phyloP scores from a whole-genome alignment of 306 rosid genomes.

The Acacia confusa region DNA sequence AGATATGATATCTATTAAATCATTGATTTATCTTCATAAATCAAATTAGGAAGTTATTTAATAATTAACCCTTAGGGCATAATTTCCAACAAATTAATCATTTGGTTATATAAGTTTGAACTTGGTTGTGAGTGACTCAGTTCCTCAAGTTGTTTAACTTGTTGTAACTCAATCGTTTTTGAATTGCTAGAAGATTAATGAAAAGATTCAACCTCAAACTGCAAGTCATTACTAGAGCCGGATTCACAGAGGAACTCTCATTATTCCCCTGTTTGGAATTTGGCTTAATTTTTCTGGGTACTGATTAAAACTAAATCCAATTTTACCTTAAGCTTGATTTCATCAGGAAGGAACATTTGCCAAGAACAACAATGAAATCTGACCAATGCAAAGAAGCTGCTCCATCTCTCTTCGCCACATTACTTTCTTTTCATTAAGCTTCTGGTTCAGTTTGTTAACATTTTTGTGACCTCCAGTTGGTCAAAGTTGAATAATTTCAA shows the following conservation, averaged over 20 bases:
- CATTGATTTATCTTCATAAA: no score
- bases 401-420: slow-evolving; percentile 93
- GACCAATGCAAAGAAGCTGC: slow-evolving; percentile 73
- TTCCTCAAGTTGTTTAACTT: no score
- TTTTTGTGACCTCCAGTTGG: no score
- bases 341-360: slow-evolving; percentile 85
- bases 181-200: slow-evolving; percentile 87
- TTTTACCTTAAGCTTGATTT: slow-evolving; percentile 79
- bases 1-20: no score
- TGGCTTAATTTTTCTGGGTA: background rate
- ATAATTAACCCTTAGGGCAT: no score
- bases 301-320: background rate
- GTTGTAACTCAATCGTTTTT: slow-evolving; percentile 35
- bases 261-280: background rate
- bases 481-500: no score
- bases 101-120: no score
- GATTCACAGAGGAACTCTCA: slow-evolving; percentile 46
- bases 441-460: slow-evolving; percentile 47
- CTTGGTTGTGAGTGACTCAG: no score
- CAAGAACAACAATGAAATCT: slow-evolving; percentile 79
- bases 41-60: no score
- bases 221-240: slow-evolving; percentile 88
- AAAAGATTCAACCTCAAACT: slow-evolving; percentile 89
- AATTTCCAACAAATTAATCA: no score
- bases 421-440: slow-evolving; percentile 61